These are phyloP conservation scores for Saccharomycopsis fibuligera DNA, from an alignment of 805 yeast genomes.

Conservation along the genomic window DNA sequence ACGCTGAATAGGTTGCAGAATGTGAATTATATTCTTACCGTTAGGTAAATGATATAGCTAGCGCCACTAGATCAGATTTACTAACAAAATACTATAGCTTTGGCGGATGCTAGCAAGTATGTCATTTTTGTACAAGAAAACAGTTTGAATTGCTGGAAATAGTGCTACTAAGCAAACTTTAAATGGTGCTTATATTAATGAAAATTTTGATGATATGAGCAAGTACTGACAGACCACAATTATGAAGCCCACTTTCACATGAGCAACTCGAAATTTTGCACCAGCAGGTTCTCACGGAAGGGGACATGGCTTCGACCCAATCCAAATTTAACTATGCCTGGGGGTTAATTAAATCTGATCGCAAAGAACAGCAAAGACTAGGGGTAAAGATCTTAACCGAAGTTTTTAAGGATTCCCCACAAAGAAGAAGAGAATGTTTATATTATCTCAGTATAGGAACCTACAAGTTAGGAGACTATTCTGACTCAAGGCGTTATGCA, in stretches of 20 bases:
- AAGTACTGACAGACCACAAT: no score
- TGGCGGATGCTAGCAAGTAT: conserved; percentile 18
- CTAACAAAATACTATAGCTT: conserved; percentile 12
- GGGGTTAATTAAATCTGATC: conserved; percentile 78
- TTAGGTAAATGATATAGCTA: background rate
- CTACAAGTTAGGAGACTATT: conserved; percentile 79
- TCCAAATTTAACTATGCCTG: conserved; percentile 92
- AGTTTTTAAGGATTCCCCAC: conserved; percentile 67
- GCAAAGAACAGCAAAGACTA: conserved; percentile 57
- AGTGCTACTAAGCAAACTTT: no score
- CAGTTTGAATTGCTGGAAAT: background rate
- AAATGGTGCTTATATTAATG: background rate
- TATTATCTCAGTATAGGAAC: conserved; percentile 86
- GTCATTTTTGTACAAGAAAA: background rate
- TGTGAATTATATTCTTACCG: background rate
- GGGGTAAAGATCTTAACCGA: conserved; percentile 74
- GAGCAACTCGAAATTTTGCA: conserved; percentile 72
- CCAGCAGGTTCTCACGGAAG: conserved; percentile 73
- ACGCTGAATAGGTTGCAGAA: no score
- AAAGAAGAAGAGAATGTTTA: conserved; percentile 80
- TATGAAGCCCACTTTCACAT: conserved; percentile 48
- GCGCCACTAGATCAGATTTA: background rate
- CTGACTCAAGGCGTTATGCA: conserved; percentile 78
- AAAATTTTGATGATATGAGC: background rate
- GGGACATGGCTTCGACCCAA: conserved; percentile 73